Evolutionary conservation across 169 alveolate species (phyloP).

Genomic region (Cryptosporidium parvum): DNA sequence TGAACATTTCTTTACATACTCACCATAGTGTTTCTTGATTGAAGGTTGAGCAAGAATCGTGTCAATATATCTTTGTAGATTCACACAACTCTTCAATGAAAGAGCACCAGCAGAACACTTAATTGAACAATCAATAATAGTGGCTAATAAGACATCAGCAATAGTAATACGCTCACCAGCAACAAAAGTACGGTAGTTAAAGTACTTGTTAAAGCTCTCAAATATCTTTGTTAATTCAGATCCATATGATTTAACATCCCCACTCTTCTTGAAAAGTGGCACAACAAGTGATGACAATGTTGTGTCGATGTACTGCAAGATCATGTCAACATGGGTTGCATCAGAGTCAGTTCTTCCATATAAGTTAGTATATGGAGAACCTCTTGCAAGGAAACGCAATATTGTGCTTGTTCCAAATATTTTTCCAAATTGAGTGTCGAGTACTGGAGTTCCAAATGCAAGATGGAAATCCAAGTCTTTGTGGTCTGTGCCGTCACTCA

Average conservation of each 20-base stretch:
- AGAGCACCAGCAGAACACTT: slow-evolving; percentile 79
- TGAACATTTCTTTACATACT: slow-evolving; percentile 78
- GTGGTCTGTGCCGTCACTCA: slow-evolving; percentile 4
- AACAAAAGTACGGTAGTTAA: slow-evolving; percentile 82
- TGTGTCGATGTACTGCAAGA: slow-evolving; percentile 24
- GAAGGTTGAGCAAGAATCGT: slow-evolving; percentile 79
- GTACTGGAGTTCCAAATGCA: slow-evolving; percentile 28
- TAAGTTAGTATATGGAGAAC: slow-evolving; percentile 51
- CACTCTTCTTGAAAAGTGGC: neutral
- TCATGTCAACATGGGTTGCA: slow-evolving; percentile 42
- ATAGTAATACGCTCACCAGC: slow-evolving; percentile 91
- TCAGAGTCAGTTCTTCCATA: slow-evolving; percentile 46
- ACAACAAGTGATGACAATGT: neutral
- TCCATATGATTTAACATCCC: slow-evolving; percentile 5
- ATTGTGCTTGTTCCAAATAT: slow-evolving; percentile 60
- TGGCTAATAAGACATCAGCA: slow-evolving; percentile 90
- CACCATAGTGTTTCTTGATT: slow-evolving; percentile 83
- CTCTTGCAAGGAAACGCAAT: slow-evolving; percentile 47
- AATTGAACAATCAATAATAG: slow-evolving; percentile 83
- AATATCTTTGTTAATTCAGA: slow-evolving; percentile 81
- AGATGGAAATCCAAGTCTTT: slow-evolving; percentile 7
- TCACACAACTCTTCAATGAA: slow-evolving; percentile 81
- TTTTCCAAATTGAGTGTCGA: slow-evolving; percentile 23
- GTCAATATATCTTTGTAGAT: slow-evolving; percentile 82
- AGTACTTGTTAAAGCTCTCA: slow-evolving; percentile 79